Evolutionary conservation across 225 moss, liverwort and hornwort species (phyloP), one percentile per base, ranked within the genome.

Genomic region (Sphagnum tenellum): DNA sequence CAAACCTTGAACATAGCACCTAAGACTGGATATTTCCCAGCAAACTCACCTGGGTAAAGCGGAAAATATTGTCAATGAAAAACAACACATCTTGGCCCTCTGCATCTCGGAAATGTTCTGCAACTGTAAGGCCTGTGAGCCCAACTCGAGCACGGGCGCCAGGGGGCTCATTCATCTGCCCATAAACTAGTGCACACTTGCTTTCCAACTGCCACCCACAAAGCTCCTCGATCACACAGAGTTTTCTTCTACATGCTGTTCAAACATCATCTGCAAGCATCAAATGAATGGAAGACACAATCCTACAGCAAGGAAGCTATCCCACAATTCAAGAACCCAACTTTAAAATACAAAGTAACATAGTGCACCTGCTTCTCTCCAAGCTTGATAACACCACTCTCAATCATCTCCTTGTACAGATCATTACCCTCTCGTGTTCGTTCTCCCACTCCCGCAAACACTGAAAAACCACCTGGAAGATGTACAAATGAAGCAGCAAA

Each of bases 371-470:
- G 82, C 75, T 86, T 86, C 2, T 86, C 82, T 29, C 86, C 86
- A 48, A 82, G 79, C 77, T 86, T 82, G 72, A 86, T 86, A 14
- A 86, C 86, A 70, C 86, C 86, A 80, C 86, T 86, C 75, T 86
- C 86, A 67, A 86, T 82, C 86, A 86, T 86, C 66, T 86, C 86
- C 64, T 82, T 86, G 69, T 86, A 86, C 46, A 86, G 51, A 72
- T 86, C 86, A 66, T 86, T 86, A 49, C 86, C 86, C 71, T 86
- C 86, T 47, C 86, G 77, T 3, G 86, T 86, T 47, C 86, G 76
- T 63, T 86, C 86, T 52, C 82, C 82, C 7, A 86, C 86, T 57
- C 86, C 86, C 52, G 82, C 82, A 71, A 86, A 86, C 44, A 82
- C 79, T 14, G 82, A 86, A 69, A 86, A 86, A 64, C 86, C 86